A percentile compares a stretch with the other conserved stretches of the same genome.
Evolutionary conservation across 2,329 filamentous ascomycete genomes (phyloP).

Genomic region (Phialocephala subalpina): DNA sequence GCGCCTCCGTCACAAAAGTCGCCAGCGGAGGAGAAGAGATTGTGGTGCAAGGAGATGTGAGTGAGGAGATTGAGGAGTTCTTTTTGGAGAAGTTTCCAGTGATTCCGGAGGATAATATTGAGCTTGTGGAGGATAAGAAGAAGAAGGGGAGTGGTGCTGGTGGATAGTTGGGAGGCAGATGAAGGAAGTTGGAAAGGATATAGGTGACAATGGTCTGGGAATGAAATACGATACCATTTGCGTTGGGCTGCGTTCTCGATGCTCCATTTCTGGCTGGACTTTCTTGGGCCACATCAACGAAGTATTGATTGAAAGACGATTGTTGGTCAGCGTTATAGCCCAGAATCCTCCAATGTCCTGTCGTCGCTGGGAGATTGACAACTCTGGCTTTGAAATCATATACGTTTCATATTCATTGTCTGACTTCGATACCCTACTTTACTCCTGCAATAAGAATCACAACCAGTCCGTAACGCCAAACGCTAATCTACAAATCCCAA

Average conservation of each 20-base stretch:
- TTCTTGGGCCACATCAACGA: too few species aligned
- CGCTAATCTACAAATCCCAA: conserved; percentile 25
- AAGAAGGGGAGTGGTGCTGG: conserved; percentile 66
- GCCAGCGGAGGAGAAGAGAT: conserved; percentile 92
- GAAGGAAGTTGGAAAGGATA: too few species aligned
- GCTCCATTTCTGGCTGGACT: too few species aligned
- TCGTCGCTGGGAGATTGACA: too few species aligned
- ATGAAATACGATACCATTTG: conserved; percentile 9
- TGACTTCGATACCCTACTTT: too few species aligned
- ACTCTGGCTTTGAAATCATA: too few species aligned
- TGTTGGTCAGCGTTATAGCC: too few species aligned
- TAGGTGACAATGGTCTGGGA: neutral
- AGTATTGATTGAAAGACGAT: too few species aligned
- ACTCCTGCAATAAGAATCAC: too few species aligned
- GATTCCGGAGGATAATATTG: conserved; percentile 94
- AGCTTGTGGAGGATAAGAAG: conserved; percentile 94
- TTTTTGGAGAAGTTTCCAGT: conserved; percentile 87
- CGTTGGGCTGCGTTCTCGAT: too few species aligned
- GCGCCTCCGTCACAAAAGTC: conserved; percentile 89
- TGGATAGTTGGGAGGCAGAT: neutral
- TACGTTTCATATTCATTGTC: too few species aligned
- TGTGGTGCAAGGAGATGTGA: conserved; percentile 96
- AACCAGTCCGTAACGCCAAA: conserved; percentile 23
- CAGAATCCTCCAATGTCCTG: too few species aligned
- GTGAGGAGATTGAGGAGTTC: conserved; percentile 93